Base-by-base conservation (phyloP, 371 early-diverging fungal genomes). In the Mucor plumbeus region DNA sequence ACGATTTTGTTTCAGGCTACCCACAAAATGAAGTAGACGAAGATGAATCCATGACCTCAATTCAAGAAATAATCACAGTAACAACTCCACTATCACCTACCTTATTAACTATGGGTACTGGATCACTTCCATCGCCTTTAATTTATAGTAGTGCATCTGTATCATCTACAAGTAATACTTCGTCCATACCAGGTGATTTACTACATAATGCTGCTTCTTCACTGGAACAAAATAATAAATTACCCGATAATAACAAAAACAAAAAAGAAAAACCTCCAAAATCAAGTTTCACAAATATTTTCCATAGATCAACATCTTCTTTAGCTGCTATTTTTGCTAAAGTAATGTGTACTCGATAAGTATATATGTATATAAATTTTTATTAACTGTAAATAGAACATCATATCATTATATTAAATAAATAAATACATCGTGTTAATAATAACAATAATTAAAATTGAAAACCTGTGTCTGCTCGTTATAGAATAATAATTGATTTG, bases 301-400 rank as follows among this genome's bases (percentile, higher is more conserved):
- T 67, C 11, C 61, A 67, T 39, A 62, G 57, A 67, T 67, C 67
- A 21, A 61, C 67, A 7, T 43, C 36, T 5, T 62, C 67, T 47
- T 58, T 68, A 34, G 62, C 63, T 1, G 62, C 68, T 17, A 33
- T 68, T 11, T 63, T 68, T 63, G 57, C 68, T 57, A 68, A 62
- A 48, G 39, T 68, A 4, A 47, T 68, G 57, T 68, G 68, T 21
- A 68, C 68, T 26, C 62, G 56, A 10, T 68, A 63, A 57, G 11
- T 31, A 9, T 38, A 6, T 26, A 34, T 33, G 7, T 43, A 43
- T 43, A 43, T 43, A 43, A 17, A 7, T 40, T 31, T 55, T 64
- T 17, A 17, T 10, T 21, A 14, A 26, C 15, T 59, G 40, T 59
- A 59, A 14, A 40, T 40, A 59, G 26, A n/a, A 50, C 38, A 9